Conservation (phyloP, 768 basidiomycete species). For the Leccinum uliginosum region DNA sequence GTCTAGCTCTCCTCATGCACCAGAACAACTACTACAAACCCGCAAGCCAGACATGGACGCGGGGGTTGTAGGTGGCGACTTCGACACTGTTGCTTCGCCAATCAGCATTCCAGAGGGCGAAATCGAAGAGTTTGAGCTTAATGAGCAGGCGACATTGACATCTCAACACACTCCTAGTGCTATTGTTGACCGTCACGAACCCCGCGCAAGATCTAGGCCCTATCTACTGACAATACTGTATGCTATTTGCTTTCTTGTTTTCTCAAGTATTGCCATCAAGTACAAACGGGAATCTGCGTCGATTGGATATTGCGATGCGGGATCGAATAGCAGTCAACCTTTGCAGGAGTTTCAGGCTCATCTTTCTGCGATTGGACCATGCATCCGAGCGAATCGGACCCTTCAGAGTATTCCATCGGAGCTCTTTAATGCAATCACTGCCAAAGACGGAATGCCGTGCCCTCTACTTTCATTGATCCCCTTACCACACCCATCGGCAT, state of each 20-base stretch:
- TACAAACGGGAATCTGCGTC: conserved; percentile 66
- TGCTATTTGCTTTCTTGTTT: conserved; percentile 32
- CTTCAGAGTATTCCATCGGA: conserved; percentile 34
- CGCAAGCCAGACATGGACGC: conserved; percentile 4
- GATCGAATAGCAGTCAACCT: conserved; percentile 52
- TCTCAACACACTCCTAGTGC: conserved; percentile 38
- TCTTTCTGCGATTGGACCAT: conserved; percentile 47
- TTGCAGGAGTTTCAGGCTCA: conserved; percentile 46
- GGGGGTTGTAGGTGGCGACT: not conserved
- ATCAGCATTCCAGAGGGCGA: conserved; percentile 21
- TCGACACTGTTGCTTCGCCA: conserved; percentile 4
- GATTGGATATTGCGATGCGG: conserved; percentile 76
- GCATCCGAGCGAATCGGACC: conserved; percentile 54
- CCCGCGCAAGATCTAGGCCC: conserved; percentile 18
- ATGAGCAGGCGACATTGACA: conserved; percentile 30
- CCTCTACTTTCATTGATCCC: conserved; percentile 53
- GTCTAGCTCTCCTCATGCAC: conserved; percentile 13
- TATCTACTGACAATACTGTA: conserved; percentile 42
- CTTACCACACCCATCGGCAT: conserved; percentile 54
- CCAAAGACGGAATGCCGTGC: conserved; percentile 40
- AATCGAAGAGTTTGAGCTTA: conserved; percentile 12
- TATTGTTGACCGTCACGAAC: conserved; percentile 14
- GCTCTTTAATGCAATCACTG: conserved; percentile 23
- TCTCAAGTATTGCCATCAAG: conserved; percentile 34
- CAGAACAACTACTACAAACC: conserved; percentile 8